These are phyloP conservation scores for Monascus purpureus DNA, from an alignment of 495 filamentous ascomycete species.

Conservation along the genomic window DNA sequence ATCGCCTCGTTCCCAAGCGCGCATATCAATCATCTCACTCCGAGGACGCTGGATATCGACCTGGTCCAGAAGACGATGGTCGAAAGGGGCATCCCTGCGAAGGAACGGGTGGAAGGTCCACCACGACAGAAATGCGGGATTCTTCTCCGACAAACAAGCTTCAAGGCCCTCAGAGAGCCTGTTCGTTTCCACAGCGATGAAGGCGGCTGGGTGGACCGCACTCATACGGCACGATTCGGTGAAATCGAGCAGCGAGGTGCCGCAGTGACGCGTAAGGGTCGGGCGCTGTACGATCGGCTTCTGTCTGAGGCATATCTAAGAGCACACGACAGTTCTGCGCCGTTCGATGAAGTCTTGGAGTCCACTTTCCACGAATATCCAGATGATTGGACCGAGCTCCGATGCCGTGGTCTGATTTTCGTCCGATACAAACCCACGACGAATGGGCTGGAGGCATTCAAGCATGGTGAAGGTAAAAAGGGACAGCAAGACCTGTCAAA, in stretches of 20 bases:
- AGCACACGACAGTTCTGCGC: conserved; percentile 1
- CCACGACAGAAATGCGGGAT: conserved; percentile 21
- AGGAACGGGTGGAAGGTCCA: conserved; percentile 29
- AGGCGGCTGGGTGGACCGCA: conserved; percentile 11
- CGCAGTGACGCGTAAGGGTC: conserved; percentile 23
- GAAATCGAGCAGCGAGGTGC: conserved; percentile 31
- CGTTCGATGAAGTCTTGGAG: conserved; percentile 5
- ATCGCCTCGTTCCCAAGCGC: conserved; percentile 25
- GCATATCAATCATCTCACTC: conserved; percentile 34
- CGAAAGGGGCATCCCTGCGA: conserved; percentile 17
- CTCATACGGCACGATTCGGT: conserved; percentile 29
- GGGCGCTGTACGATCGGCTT: conserved; percentile 24
- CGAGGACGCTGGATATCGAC: conserved; percentile 30
- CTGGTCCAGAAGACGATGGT: conserved; percentile 21
- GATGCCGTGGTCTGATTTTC: conserved; percentile 15
- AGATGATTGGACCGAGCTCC: conserved; percentile 14
- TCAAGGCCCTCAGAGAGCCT: conserved; percentile 25
- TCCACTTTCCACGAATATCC: conserved; percentile 17
- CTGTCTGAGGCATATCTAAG: conserved; percentile 13
- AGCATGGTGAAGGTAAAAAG: no score
- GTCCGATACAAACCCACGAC: conserved; percentile 14
- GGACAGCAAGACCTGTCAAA: no score
- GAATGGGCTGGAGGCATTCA: no score
- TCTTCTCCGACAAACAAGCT: conserved; percentile 29
- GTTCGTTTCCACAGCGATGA: conserved; percentile 15